Base-by-base conservation (phyloP, 2,329 filamentous ascomycete species). In the Leptodontidium sp. region DNA sequence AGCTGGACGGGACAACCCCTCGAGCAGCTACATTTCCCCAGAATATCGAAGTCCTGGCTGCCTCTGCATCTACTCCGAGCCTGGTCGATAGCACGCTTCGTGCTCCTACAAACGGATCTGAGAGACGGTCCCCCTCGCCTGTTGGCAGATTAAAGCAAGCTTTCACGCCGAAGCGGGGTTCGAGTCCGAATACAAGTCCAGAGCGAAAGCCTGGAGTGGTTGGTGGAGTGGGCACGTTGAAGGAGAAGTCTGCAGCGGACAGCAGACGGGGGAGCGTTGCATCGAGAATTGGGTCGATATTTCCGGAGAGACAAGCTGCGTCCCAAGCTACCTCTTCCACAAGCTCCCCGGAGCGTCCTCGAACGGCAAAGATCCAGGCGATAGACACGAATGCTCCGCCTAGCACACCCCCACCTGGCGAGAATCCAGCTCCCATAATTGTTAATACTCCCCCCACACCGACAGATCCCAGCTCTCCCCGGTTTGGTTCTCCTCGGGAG, bases 141-240 rank as follows among this genome's bases (percentile, higher is more conserved):
- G 88, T 87, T 63, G 87, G 89, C 76, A 92, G 90, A 76, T 83
- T 95, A 70, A 91, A 87, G 78, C 89, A 90, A 76, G 91, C 90
- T 14, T 93, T 96, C 75, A 87, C 82, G 68, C 82, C 84, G 26
- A 71, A 70, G 52, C 72, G 72, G 49, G 81, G 75, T 70, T 76
- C 79, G 35, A 84, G 81, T 68, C 77, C 82, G 32, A 83, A 81
- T 70, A 80, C 81, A 68, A 86, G 83, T 72, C 82, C 82, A 40
- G 84, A 85, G 68, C 77, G 79, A 26, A 75, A 77, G 67, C 62
- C 72, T 53, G 73, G 70, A 61, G 72, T 67, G 47, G 70, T 40
- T 45, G 71, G 67, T 67, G 70, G 58, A 40, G 68, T 55, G 24
- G 69, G 58, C 21, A 50, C 66, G 21, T 68, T 64, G 58, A 72